These are phyloP conservation scores for Amanita subjunquillea DNA, from an alignment of 768 basidiomycete genomes.

Conservation along the genomic window DNA sequence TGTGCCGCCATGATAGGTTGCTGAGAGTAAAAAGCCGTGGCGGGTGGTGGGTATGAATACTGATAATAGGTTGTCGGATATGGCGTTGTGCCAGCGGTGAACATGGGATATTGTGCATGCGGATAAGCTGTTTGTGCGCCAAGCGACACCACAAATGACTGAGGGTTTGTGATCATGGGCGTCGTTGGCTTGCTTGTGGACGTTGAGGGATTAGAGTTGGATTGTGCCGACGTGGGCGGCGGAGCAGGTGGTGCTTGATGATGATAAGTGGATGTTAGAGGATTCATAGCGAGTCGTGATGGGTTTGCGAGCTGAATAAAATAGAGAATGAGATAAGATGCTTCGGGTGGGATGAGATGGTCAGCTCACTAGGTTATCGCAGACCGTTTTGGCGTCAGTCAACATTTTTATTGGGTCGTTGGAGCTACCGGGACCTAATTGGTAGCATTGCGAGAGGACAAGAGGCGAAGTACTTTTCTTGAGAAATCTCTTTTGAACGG, in stretches of 20 bases:
- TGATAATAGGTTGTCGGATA: slow-evolving; percentile 61
- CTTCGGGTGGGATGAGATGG: neutral
- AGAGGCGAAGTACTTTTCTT: slow-evolving; percentile 52
- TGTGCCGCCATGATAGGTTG: slow-evolving; percentile 11
- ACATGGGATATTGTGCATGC: slow-evolving; percentile 34
- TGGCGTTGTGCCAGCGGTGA: slow-evolving; percentile 23
- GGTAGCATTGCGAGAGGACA: slow-evolving; percentile 75
- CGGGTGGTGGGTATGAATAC: slow-evolving; percentile 25
- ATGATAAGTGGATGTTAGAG: slow-evolving; percentile 51
- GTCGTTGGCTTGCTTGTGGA: slow-evolving; percentile 25
- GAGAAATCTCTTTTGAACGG: slow-evolving; percentile 8
- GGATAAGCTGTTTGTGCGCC: slow-evolving; percentile 38
- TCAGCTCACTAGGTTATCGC: slow-evolving; percentile 57
- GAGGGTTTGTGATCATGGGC: slow-evolving; percentile 56
- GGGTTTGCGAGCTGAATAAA: slow-evolving; percentile 58
- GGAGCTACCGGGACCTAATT: slow-evolving; percentile 57
- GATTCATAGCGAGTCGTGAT: slow-evolving; percentile 52
- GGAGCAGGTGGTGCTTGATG: slow-evolving; percentile 22
- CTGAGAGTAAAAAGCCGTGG: slow-evolving; percentile 5
- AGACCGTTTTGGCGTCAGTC: slow-evolving; percentile 65
- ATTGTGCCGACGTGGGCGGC: slow-evolving; percentile 16
- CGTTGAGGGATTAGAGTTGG: slow-evolving; percentile 19
- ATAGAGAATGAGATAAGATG: slow-evolving; percentile 8
- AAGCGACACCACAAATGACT: slow-evolving; percentile 64
- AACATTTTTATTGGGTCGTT: slow-evolving; percentile 70